These are phyloP conservation scores for Ilyonectria robusta DNA, from an alignment of 2,329 filamentous ascomycete species.

Conservation along the genomic window DNA sequence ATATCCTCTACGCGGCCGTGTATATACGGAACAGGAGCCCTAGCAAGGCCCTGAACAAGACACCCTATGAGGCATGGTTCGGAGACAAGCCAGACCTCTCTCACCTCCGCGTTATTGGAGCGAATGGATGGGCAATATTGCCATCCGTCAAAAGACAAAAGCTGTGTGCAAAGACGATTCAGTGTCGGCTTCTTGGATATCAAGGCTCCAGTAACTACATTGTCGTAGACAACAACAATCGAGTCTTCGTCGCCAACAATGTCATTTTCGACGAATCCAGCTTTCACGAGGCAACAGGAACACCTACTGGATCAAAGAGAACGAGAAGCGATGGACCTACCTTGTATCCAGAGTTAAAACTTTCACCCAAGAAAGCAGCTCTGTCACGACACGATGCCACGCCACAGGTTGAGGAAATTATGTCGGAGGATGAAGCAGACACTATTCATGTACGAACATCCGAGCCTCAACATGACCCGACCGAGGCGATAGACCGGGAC, in stretches of 20 bases:
- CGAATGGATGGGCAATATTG: not conserved
- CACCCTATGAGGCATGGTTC: constrained; percentile 2
- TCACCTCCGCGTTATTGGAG: not conserved
- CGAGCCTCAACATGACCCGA: too few species aligned
- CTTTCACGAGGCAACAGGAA: not conserved
- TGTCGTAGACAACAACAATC: not conserved
- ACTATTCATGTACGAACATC: not conserved
- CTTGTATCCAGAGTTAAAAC: not conserved
- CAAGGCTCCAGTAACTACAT: not conserved
- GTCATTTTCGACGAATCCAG: not conserved
- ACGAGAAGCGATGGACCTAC: not conserved
- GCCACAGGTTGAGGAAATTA: not conserved
- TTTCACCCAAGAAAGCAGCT: not conserved
- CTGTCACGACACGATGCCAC: not conserved
- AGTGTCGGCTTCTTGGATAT: constrained; percentile 2
- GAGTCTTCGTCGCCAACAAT: not conserved
- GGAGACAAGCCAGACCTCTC: not conserved
- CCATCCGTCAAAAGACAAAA: not conserved
- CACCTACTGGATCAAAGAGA: not conserved
- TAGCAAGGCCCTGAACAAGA: not conserved
- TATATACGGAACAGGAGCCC: not conserved
- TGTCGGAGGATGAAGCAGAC: not conserved
- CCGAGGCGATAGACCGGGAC: too few species aligned
- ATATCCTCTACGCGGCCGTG: not conserved
- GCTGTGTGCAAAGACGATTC: not conserved